Conservation (phyloP, 768 basidiomycete species). For the Kwoniella sp. region DNA sequence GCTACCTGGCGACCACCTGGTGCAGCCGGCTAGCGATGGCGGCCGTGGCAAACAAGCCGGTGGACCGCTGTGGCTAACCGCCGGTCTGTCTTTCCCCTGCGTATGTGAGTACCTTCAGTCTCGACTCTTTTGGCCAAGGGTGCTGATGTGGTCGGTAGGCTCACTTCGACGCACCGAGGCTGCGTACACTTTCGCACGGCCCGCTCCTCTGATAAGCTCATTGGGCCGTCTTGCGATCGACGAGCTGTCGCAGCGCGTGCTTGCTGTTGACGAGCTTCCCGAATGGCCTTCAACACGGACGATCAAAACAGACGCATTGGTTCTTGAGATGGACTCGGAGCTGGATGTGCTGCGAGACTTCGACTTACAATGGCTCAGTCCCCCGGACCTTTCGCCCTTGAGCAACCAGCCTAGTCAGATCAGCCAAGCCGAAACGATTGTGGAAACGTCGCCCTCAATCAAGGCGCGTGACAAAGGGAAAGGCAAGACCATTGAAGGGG, state of each 20-base stretch:
- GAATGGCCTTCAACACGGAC: too few species aligned
- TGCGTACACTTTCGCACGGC: constrained; percentile 2
- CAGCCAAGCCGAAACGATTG: neutral
- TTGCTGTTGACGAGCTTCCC: neutral
- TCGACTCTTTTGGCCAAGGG: neutral
- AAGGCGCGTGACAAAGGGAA: constrained; percentile 1
- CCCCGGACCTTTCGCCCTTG: neutral
- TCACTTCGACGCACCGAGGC: neutral
- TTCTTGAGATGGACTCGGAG: constrained; percentile 19
- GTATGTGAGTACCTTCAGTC: constrained; percentile 16
- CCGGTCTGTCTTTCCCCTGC: constrained; percentile 23
- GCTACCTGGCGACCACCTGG: too few species aligned
- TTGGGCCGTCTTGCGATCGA: too few species aligned
- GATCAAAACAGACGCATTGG: neutral
- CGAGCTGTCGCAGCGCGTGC: too few species aligned
- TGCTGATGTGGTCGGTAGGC: constrained; percentile 1
- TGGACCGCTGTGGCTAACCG: constrained; percentile 26
- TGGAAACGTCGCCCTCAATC: neutral
- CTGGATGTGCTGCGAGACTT: constrained; percentile 27
- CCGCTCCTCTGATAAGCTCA: constrained; percentile 2
- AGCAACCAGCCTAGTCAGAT: neutral
- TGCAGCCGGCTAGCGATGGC: too few species aligned
- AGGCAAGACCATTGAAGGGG: too few species aligned
- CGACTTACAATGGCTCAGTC: constrained; percentile 8
- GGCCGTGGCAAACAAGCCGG: too few species aligned